Evolutionary conservation across 2,329 filamentous ascomycete genomes (phyloP).

Genomic region (Fusarium sp.): DNA sequence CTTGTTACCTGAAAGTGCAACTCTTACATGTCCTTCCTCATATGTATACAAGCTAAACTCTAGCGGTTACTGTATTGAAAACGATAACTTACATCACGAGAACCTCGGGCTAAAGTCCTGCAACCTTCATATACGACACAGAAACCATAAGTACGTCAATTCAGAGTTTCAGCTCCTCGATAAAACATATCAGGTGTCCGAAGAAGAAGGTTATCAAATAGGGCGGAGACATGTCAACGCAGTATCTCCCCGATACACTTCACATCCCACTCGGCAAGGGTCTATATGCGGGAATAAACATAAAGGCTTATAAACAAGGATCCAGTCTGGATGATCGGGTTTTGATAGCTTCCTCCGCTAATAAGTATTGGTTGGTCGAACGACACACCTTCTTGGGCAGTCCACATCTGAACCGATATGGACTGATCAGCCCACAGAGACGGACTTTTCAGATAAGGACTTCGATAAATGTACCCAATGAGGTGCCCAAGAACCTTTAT

Average conservation of each 20-base stretch:
- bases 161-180: too few relatives aligned
- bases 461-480: slow-evolving; percentile 19
- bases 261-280: slow-evolving; percentile 17
- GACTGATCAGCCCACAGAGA: slow-evolving; percentile 5
- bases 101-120: too few relatives aligned
- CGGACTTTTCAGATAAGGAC: neutral
- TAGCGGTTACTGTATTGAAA: neutral
- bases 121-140: neutral
- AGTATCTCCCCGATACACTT: neutral
- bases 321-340: neutral
- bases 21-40: neutral
- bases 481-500: neutral
- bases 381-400: neutral
- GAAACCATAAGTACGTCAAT: accelerated
- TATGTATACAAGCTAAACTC: neutral
- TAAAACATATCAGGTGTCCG: neutral
- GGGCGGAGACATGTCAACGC: neutral
- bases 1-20: neutral
- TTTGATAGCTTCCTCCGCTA: neutral
- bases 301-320: neutral
- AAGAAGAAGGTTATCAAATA: neutral
- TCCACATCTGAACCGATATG: neutral
- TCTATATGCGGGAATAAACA: neutral
- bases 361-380: neutral
- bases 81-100: too few relatives aligned